Conservation (phyloP, 495 filamentous ascomycete species). For the Lepraria neglecta region DNA sequence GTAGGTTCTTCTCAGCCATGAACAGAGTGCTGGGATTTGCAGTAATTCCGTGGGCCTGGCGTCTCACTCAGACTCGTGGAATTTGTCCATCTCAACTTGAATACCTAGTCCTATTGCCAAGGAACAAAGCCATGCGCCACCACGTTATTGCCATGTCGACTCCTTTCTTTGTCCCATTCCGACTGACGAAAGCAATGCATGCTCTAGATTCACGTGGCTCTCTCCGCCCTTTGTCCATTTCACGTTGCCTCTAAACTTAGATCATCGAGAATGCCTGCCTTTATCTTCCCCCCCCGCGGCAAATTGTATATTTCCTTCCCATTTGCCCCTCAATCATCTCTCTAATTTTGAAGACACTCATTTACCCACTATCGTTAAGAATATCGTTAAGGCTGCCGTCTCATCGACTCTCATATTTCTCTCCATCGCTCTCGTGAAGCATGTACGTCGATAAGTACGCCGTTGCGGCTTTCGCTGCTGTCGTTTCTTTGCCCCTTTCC, state of each 20-base stretch:
- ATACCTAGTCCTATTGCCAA: too few relatives aligned
- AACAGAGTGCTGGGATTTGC: too few relatives aligned
- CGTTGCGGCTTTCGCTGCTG: constrained; percentile 3
- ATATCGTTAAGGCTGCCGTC: neutral
- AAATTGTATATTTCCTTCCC: neutral
- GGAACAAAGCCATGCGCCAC: too few relatives aligned
- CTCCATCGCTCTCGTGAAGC: neutral
- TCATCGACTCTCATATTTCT: neutral
- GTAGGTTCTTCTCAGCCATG: too few relatives aligned
- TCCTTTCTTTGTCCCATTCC: too few relatives aligned
- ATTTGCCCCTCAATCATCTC: neutral
- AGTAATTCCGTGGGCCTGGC: too few relatives aligned
- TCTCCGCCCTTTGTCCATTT: neutral
- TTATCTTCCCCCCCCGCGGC: neutral
- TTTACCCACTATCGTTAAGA: neutral
- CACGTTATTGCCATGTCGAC: too few relatives aligned
- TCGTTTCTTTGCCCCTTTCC: constrained; percentile 30
- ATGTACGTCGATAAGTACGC: constrained; percentile 8
- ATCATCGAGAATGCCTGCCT: neutral
- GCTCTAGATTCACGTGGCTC: constrained; percentile 4
- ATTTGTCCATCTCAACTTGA: too few relatives aligned
- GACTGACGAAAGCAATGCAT: too few relatives aligned
- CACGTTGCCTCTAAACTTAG: neutral
- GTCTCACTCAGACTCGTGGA: too few relatives aligned
- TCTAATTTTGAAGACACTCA: neutral